These are phyloP conservation scores for Phytopythium boreale DNA, from an alignment of 352 stramenopile genomes.

Conservation along the genomic window DNA sequence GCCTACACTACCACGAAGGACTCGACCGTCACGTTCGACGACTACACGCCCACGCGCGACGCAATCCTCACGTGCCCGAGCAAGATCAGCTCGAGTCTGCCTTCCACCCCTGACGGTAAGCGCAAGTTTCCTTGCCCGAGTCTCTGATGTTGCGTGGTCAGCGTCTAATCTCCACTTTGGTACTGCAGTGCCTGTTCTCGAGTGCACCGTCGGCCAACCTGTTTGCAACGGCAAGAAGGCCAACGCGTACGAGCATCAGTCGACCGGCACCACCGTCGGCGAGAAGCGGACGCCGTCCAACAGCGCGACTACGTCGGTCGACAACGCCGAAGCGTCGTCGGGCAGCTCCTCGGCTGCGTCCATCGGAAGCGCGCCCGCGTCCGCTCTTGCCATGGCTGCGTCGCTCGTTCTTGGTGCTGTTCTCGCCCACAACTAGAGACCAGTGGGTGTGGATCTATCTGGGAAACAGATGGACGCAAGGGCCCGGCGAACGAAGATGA, in stretches of 20 bases:
- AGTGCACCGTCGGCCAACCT: constrained; percentile 48
- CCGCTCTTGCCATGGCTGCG: neutral
- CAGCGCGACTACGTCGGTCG: constrained; percentile 3
- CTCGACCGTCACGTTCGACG: constrained; percentile 43
- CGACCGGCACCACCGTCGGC: constrained; percentile 19
- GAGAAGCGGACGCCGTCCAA: constrained; percentile 32
- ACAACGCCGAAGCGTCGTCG: neutral
- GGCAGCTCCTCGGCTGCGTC: neutral
- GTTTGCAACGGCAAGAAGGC: constrained; percentile 51
- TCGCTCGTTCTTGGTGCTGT: neutral
- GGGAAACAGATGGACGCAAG: too few species aligned
- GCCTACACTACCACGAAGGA: constrained; percentile 66
- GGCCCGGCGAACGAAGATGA: neutral
- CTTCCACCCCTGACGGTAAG: constrained; percentile 31
- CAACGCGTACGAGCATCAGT: constrained; percentile 44
- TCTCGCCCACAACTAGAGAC: neutral
- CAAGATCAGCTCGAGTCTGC: constrained; percentile 29
- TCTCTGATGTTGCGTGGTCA: neutral
- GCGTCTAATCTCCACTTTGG: constrained; percentile 3
- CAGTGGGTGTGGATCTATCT: too few species aligned
- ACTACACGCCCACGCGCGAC: constrained; percentile 32
- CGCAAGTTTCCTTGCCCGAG: neutral
- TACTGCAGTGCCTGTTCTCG: constrained; percentile 32
- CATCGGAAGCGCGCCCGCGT: neutral
- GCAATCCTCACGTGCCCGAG: constrained; percentile 41